Conservation (phyloP, 176 grass and related monocot species). For the Oryza nivara region DNA sequence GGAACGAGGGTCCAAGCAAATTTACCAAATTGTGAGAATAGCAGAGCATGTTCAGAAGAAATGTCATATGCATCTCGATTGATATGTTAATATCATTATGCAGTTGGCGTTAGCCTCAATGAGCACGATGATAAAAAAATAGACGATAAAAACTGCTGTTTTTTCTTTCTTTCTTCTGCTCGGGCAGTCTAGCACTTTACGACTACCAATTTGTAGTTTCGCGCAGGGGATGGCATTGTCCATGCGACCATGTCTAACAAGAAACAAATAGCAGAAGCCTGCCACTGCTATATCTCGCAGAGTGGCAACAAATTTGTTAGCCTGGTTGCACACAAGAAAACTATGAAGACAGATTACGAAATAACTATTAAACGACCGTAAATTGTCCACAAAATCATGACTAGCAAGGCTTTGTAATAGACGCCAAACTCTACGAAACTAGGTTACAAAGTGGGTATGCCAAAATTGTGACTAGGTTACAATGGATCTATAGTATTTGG, state of each 20-base stretch:
- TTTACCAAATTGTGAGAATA: constrained; percentile 13
- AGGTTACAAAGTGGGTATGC: not conserved
- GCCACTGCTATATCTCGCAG: not conserved
- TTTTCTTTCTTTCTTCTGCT: too few relatives aligned
- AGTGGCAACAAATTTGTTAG: not conserved
- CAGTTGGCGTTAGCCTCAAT: too few relatives aligned
- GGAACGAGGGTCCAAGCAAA: not conserved
- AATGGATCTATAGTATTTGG: not conserved
- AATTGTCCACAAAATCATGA: constrained; percentile 1
- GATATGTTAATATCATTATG: not conserved
- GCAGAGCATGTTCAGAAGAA: not conserved
- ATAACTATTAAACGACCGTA: not conserved
- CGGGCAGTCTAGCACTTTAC: not conserved
- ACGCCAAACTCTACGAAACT: not conserved
- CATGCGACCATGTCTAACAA: not conserved
- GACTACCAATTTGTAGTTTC: not conserved
- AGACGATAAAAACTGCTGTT: too few relatives aligned
- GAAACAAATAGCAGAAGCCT: not conserved
- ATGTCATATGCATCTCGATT: not conserved
- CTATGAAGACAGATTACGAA: not conserved
- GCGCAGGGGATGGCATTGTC: not conserved
- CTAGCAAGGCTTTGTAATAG: not conserved
- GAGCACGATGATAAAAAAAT: too few relatives aligned
- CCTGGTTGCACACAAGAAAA: not conserved
- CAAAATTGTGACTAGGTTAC: constrained; percentile 5